Conservation (phyloP, 2,329 filamentous ascomycete genomes). For the Aureobasidium melanogenum region DNA sequence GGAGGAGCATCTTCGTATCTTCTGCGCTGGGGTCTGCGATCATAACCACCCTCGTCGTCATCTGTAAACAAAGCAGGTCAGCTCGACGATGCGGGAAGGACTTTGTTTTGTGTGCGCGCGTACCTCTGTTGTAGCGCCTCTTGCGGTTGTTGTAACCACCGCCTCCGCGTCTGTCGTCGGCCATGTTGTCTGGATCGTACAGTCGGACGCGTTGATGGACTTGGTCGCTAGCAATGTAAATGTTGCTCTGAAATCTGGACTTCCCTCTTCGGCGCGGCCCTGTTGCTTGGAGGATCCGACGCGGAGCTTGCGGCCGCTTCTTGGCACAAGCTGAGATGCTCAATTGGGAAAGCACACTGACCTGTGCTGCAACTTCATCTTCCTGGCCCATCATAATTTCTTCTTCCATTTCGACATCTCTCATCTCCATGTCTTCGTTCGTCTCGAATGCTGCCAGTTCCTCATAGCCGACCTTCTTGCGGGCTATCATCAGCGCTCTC, state of each 20-base stretch:
- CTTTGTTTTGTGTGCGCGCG: constrained; percentile 16
- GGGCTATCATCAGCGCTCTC: not conserved
- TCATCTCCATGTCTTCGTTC: not conserved
- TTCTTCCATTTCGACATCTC: not conserved
- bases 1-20: constrained; percentile 60
- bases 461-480: not conserved
- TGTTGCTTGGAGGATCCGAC: not conserved
- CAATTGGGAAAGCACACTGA: not conserved
- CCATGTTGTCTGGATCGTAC: constrained; percentile 18
- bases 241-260: not conserved
- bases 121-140: constrained; percentile 66
- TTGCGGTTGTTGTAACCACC: constrained; percentile 59
- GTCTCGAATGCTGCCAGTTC: not conserved
- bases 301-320: not conserved
- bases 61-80: constrained; percentile 37
- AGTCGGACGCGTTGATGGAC: not conserved
- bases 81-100: not conserved
- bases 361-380: not conserved
- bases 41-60: constrained; percentile 67
- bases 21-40: constrained; percentile 63
- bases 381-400: not conserved
- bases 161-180: constrained; percentile 21
- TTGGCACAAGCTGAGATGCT: not conserved
- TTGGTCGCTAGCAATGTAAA: not conserved
- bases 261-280: not conserved